phyloP scores from a whole-genome alignment of 1,284 basidiomycete species.

The Rhodotorula glutinis region DNA sequence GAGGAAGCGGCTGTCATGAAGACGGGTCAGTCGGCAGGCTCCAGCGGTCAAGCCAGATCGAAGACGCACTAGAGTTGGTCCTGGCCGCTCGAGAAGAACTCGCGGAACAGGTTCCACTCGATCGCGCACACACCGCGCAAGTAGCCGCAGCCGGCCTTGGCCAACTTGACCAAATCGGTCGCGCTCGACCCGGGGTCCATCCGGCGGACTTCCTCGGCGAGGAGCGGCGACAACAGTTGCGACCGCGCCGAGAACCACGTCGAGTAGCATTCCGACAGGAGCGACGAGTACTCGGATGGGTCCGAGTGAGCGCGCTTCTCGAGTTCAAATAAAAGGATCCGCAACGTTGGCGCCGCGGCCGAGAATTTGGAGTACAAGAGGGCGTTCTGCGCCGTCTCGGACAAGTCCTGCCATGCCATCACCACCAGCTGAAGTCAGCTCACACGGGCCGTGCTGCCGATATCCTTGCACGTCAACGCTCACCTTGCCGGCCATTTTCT shows the following conservation, averaged over 20 bases:
- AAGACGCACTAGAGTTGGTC: constrained; percentile 74
- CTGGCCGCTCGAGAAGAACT: constrained; percentile 82
- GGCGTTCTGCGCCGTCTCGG: constrained; percentile 73
- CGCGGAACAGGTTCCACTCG: constrained; percentile 77
- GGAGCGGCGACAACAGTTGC: constrained; percentile 63
- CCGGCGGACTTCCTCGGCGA: constrained; percentile 74
- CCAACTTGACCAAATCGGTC: constrained; percentile 80
- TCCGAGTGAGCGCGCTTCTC: constrained; percentile 67
- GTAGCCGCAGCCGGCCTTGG: constrained; percentile 80
- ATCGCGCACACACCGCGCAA: constrained; percentile 82
- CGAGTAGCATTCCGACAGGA: constrained; percentile 76
- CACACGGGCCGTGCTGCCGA: too few species aligned
- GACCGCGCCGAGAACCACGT: constrained; percentile 74
- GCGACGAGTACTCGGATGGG: constrained; percentile 71
- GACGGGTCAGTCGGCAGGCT: too few species aligned
- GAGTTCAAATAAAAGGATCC: constrained; percentile 75
- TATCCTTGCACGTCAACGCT: too few species aligned
- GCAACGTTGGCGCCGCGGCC: constrained; percentile 60
- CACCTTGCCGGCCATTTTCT: constrained; percentile 69
- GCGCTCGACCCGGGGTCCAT: constrained; percentile 62
- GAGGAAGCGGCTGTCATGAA: constrained; percentile 64
- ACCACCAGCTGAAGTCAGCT: too few species aligned
- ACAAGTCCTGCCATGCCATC: constrained; percentile 63
- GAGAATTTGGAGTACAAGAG: constrained; percentile 83
- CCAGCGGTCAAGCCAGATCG: neutral